Conservation (phyloP, 2,329 filamentous ascomycete species). For the Parafenestella ontariensis region DNA sequence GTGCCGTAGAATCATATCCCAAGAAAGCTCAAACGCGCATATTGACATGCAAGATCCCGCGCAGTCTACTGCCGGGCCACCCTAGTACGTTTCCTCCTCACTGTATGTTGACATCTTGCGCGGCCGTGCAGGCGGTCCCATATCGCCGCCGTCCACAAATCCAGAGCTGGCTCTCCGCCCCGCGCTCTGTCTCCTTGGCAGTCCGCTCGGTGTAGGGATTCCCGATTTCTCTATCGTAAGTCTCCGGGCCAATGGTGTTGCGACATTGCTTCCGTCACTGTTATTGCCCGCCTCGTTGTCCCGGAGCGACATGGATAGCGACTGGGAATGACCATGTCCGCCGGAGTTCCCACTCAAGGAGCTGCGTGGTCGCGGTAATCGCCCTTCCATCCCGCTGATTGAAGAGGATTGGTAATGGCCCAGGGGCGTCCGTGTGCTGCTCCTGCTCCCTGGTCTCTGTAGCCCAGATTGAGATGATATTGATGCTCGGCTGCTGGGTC, state of each 20-base stretch:
- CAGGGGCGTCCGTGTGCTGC: slow-evolving; percentile 71
- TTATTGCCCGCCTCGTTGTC: slow-evolving; percentile 59
- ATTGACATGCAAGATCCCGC: slow-evolving; percentile 22
- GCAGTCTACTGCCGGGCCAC: slow-evolving; percentile 5
- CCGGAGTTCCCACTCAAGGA: slow-evolving; percentile 69
- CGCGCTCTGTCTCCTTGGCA: slow-evolving; percentile 62
- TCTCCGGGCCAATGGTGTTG: slow-evolving; percentile 55
- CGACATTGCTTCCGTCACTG: slow-evolving; percentile 45
- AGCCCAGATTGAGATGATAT: slow-evolving; percentile 37
- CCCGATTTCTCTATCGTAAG: slow-evolving; percentile 55
- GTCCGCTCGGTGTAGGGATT: slow-evolving; percentile 57
- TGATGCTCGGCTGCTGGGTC: slow-evolving; percentile 74
- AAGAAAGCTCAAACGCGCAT: slow-evolving; percentile 23
- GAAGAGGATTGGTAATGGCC: slow-evolving; percentile 60
- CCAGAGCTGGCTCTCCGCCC: slow-evolving; percentile 49
- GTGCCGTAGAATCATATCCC: slow-evolving; percentile 28
- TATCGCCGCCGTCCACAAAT: slow-evolving; percentile 52
- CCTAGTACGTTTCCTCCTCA: slow-evolving; percentile 65
- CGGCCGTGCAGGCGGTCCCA: slow-evolving; percentile 56
- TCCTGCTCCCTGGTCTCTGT: slow-evolving; percentile 65
- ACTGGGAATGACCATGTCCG: slow-evolving; percentile 42
- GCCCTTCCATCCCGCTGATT: slow-evolving; percentile 54
- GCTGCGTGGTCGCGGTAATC: slow-evolving; percentile 67
- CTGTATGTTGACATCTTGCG: slow-evolving; percentile 59
- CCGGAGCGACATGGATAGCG: slow-evolving; percentile 44